A percentile compares a stretch with the other conserved stretches of the same genome.
phyloP scores from a whole-genome alignment of 768 basidiomycete genomes.

The Collybia mongolica region DNA sequence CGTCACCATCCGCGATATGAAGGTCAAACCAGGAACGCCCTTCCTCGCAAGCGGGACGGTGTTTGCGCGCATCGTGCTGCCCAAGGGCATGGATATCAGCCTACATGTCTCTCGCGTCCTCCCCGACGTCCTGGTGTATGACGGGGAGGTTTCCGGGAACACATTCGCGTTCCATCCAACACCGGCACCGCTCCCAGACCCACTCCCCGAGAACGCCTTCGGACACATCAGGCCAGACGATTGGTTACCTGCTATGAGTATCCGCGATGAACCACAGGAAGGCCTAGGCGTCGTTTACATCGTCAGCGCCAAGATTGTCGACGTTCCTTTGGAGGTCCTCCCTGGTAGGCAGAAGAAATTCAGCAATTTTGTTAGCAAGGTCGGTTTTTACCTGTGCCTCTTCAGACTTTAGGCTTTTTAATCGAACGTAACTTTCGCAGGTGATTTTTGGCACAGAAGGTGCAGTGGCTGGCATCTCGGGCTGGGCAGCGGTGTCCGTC shows the following conservation, averaged over 20 bases:
- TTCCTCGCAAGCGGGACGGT: slow-evolving; percentile 74
- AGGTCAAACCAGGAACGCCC: slow-evolving; percentile 49
- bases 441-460: slow-evolving; percentile 68
- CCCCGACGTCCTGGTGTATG: slow-evolving; percentile 78
- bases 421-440: slow-evolving; percentile 29
- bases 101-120: slow-evolving; percentile 63
- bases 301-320: slow-evolving; percentile 64
- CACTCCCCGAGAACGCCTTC: slow-evolving; percentile 72
- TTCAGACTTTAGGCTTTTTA: slow-evolving; percentile 2
- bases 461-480: slow-evolving; percentile 67
- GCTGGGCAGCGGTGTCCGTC: slow-evolving; percentile 59
- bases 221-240: slow-evolving; percentile 69
- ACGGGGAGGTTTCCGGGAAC: slow-evolving; percentile 57
- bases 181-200: slow-evolving; percentile 57
- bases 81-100: slow-evolving; percentile 64
- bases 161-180: slow-evolving; percentile 14
- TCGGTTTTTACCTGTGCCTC: slow-evolving; percentile 20
- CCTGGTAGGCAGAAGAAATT: slow-evolving; percentile 79
- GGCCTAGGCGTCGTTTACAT: slow-evolving; percentile 54
- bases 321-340: slow-evolving; percentile 75
- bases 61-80: slow-evolving; percentile 63
- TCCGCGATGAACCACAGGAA: slow-evolving; percentile 38
- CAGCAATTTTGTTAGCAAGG: slow-evolving; percentile 76
- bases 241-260: slow-evolving; percentile 55
- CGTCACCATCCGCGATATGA: slow-evolving; percentile 78